Percentiles rank a stretch among this genome's conserved stretches.
phyloP scores from a whole-genome alignment of 2,329 filamentous ascomycete species.

The Colletotrichum cordylinicola region DNA sequence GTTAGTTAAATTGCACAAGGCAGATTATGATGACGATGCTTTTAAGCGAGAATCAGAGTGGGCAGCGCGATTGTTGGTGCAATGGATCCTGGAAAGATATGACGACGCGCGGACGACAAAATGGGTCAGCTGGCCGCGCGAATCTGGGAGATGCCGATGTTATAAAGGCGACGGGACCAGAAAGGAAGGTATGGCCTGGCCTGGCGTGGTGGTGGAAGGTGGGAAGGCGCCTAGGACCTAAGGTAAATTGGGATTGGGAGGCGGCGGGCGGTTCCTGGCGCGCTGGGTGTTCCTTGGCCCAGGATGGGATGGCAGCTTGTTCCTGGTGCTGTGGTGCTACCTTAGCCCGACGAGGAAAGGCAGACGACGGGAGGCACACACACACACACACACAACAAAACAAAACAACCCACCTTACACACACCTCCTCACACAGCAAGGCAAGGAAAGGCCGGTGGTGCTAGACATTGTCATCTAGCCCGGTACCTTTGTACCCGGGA shows the following conservation, averaged over 20 bases:
- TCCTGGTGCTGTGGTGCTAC: constrained; percentile 2
- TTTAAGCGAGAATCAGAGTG: constrained; percentile 18
- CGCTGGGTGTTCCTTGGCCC: constrained; percentile 2
- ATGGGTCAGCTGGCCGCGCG: constrained; percentile 11
- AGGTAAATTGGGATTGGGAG: constrained; percentile 19
- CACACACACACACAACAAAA: not conserved
- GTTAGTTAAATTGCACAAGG: constrained; percentile 13
- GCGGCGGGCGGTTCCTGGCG: constrained; percentile 16
- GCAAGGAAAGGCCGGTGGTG: not conserved
- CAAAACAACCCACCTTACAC: not conserved
- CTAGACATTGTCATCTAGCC: not conserved
- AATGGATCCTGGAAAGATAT: constrained; percentile 20
- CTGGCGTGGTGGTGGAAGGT: not conserved
- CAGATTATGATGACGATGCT: constrained; percentile 3
- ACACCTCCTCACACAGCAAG: not conserved
- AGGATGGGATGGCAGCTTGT: constrained; percentile 4
- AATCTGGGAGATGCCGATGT: constrained; percentile 15
- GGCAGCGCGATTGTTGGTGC: constrained; percentile 9
- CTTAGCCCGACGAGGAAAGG: not conserved
- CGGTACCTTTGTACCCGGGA: not conserved
- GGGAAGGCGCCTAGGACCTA: not conserved
- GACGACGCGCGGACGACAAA: constrained; percentile 16
- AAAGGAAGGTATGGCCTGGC: not conserved
- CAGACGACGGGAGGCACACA: not conserved
- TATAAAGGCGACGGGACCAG: constrained; percentile 9